A percentile compares a stretch with the other conserved stretches of the same genome.
phyloP scores from a whole-genome alignment of 345 rosid species.

The Populus deltoides region DNA sequence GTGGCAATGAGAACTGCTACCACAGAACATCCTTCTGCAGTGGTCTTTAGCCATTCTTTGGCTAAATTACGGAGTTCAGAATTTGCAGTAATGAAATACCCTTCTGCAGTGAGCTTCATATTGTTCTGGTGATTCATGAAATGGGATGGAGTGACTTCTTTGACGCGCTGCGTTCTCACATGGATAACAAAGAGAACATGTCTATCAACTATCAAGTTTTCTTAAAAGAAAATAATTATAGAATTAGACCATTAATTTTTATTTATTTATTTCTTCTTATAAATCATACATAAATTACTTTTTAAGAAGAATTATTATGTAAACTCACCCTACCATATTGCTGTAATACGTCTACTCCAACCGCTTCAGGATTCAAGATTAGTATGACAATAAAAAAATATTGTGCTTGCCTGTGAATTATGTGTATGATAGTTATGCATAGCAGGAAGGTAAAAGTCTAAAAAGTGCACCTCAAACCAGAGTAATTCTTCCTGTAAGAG shows the following conservation, averaged over 20 bases:
- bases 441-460: not conserved
- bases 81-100: not conserved
- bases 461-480: slow-evolving; percentile 9
- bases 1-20: slow-evolving; percentile 59
- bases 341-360: not conserved
- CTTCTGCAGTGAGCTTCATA: not conserved
- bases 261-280: not conserved
- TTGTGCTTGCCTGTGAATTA: not conserved
- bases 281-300: not conserved
- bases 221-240: not conserved
- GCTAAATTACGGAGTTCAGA: slow-evolving; percentile 34
- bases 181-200: not conserved
- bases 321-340: not conserved
- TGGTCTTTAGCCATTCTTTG: slow-evolving; percentile 55
- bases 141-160: not conserved
- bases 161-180: slow-evolving; percentile 9
- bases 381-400: not conserved
- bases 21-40: slow-evolving; percentile 51
- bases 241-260: not conserved
- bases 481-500: slow-evolving; percentile 10
- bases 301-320: not conserved
- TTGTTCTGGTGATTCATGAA: slow-evolving; percentile 8
- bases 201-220: not conserved
- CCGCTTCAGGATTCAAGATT: not conserved
- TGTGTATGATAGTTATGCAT: not conserved